Evolutionary conservation across 2,329 filamentous ascomycete genomes (phyloP).

Genomic region (Pyrenophora teres): DNA sequence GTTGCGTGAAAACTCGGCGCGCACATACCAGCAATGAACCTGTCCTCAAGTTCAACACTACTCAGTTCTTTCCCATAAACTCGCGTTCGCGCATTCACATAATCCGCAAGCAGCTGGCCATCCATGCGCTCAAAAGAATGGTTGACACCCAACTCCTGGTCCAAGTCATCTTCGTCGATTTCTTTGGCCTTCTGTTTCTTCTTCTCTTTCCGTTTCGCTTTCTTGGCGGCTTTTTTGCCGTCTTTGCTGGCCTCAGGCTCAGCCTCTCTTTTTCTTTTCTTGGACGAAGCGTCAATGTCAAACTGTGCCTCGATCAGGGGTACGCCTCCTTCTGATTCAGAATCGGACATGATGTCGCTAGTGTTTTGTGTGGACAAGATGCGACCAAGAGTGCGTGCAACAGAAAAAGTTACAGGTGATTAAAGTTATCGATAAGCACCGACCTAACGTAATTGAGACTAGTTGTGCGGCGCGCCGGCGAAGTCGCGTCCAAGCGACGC

Average conservation of each 20-base stretch:
- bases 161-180: slow-evolving; percentile 63
- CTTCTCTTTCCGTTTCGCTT: slow-evolving; percentile 56
- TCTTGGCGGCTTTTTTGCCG: slow-evolving; percentile 43
- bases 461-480: slow-evolving; percentile 4
- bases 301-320: slow-evolving; percentile 52
- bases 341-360: slow-evolving; percentile 51
- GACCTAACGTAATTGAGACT: slow-evolving; percentile 10
- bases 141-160: slow-evolving; percentile 66
- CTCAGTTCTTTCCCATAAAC: slow-evolving; percentile 82
- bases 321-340: slow-evolving; percentile 50
- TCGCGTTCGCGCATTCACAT: slow-evolving; percentile 77
- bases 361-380: slow-evolving; percentile 26
- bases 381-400: slow-evolving; percentile 17
- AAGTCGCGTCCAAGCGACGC: slow-evolving; percentile 28
- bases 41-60: slow-evolving; percentile 80
- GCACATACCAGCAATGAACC: slow-evolving; percentile 72
- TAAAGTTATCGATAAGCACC: slow-evolving; percentile 39
- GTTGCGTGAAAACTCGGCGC: neutral
- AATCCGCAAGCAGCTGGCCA: slow-evolving; percentile 78
- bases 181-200: slow-evolving; percentile 65
- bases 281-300: slow-evolving; percentile 38
- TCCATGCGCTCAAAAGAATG: slow-evolving; percentile 82
- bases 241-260: slow-evolving; percentile 39
- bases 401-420: slow-evolving; percentile 32
- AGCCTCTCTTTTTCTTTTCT: slow-evolving; percentile 51